Base-by-base conservation (phyloP, 768 basidiomycete species). In the Auricularia heimuer region DNA sequence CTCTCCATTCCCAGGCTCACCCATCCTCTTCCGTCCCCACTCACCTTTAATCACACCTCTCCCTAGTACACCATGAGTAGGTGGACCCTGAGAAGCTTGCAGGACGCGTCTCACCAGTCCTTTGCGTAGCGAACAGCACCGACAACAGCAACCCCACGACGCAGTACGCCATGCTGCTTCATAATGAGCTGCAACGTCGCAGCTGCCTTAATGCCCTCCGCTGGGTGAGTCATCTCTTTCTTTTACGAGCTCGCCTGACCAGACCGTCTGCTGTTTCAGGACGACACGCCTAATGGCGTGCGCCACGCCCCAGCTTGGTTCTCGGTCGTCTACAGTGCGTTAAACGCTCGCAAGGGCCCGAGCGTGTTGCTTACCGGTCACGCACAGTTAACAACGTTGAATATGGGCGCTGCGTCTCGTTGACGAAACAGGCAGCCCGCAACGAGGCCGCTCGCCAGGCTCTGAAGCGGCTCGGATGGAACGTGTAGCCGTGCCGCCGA, bases 281-380 rank as follows among this genome's bases (percentile, higher is more conserved):
- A 60, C 24, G 56, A 60, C 56, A 60, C 56, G 34, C 56, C 56
- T 29, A 60, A 60, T 60, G 56, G 56, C 14, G 56, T 60, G 11
- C 56, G 56, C 34, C 56, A 60, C 18, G 56, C 56, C 24, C 56
- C 56, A 8, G 56, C 56, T 29, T 60, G 56, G 56, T 35, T 60
- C 24, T 29, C 24, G 24, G 24, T 60, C 18, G 21, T 24, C 24
- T 60, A 60, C 18, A 60, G 56, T 60, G 56, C 21, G 56, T 34
- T 56, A n/a, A 24, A 6, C 21, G 6, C 56, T 34, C 2, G 12
- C 24, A 7, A 29, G 29, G 24, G 12, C 56, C 33, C 10, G 16
- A 8, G 10, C 24, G 24, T 18, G 8, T 60, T 60, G 14, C 34
- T 60, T 21, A 51, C 47, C 18, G 10, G 47, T 6, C 8, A 6